Base-by-base conservation (phyloP, 176 grass and related monocot species). In the Eragrostis nindensis region DNA sequence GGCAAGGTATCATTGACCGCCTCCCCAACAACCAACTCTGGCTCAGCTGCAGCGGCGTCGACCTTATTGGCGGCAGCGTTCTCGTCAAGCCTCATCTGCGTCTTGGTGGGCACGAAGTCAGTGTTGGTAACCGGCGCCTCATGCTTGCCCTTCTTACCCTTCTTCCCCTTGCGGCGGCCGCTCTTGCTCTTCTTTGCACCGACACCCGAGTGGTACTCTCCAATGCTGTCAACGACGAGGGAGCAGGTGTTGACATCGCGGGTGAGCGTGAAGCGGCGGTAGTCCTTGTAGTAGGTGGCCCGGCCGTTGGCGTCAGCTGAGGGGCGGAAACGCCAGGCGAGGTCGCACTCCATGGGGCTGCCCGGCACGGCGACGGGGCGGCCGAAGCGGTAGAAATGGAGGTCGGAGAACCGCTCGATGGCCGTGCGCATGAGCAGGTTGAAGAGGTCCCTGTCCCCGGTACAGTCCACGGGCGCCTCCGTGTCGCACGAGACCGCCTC, bases 291-390 rank as follows among this genome's bases (percentile, higher is more conserved):
- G 68, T 92, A 88, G 0, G 92, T 92, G 70, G 88, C 60, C 47
- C 95, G 88, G 19, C 87, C 86, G 7, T 72, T 84, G 54, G 85
- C 78, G 45, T 94, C 92, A 21, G 87, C 84, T 1, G 79, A 68
- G 3, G 95, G 95, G 73, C 92, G 92, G 90, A 98, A 98, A 47
- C 95, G 90, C 95, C 95, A 98, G 42, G 95, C 92, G 65, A 98
- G 87, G 75, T 98, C 95, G 60, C 95, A 98, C 56, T 60, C 76
- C 76, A 62, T 89, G 80, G 81, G 68, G 71, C 87, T 89, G 17
- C 73, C 86, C 49, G 83, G 54, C 71, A 86, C 95, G n/a, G 82
- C 55, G 17, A 86, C 90, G 7, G 95, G 92, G 56, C 75, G 90
- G 60, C 92, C 92, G 71, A 98, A 98, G 66, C 92, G 90, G 49